These are phyloP conservation scores for Mitragyna speciosa DNA, from an alignment of 257 asterid genomes.

Conservation along the genomic window DNA sequence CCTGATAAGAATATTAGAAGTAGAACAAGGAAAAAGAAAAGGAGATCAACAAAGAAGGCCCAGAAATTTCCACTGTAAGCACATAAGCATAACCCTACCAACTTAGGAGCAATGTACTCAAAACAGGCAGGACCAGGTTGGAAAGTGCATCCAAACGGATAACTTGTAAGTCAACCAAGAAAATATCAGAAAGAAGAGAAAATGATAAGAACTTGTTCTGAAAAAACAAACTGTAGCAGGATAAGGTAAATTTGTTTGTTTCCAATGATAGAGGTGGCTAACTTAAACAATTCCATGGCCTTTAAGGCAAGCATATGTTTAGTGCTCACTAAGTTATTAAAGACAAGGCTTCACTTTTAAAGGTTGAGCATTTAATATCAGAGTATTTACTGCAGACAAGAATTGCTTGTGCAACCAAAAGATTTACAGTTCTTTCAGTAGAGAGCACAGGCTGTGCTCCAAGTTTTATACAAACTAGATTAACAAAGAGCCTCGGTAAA, in stretches of 20 bases:
- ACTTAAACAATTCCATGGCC: constrained; percentile 4
- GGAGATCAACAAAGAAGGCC: constrained; percentile 17
- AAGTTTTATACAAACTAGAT: not conserved
- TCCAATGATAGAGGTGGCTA: not conserved
- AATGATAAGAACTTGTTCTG: not conserved
- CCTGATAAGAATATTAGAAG: constrained; percentile 20
- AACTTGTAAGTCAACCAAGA: not conserved
- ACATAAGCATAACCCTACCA: not conserved
- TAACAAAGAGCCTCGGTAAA: not conserved
- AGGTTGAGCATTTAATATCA: not conserved
- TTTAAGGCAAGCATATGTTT: not conserved
- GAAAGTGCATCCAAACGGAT: not conserved
- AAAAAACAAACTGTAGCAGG: not conserved
- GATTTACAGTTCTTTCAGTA: not conserved
- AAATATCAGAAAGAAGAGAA: not conserved
- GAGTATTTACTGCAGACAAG: not conserved
- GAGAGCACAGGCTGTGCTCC: not conserved
- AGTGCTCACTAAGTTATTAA: not conserved
- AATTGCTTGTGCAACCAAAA: not conserved
- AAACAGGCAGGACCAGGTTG: not conserved
- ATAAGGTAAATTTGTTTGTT: not conserved
- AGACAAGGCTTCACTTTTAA: not conserved
- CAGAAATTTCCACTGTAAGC: not conserved
- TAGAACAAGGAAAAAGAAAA: constrained; percentile 14
- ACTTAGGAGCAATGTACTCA: not conserved